Evolutionary conservation across 176 grass and related monocot genomes (phyloP).

Genomic region (Oryza glaberrima): DNA sequence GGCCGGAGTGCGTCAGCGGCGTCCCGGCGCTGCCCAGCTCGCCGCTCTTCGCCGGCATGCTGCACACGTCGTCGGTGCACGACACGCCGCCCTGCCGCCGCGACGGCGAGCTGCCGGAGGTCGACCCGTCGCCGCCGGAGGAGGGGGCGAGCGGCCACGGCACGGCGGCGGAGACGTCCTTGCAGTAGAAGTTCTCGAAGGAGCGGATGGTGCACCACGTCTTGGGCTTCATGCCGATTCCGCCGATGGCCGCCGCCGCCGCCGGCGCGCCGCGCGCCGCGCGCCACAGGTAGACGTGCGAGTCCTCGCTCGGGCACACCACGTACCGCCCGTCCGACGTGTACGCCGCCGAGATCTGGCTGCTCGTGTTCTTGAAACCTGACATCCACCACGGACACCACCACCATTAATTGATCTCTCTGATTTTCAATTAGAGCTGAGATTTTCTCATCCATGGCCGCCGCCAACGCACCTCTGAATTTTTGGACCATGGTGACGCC

Average conservation of each 20-base stretch:
- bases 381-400: background rate
- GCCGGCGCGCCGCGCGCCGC: constrained; percentile 34
- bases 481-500: constrained; percentile 84
- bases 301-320: constrained; percentile 88
- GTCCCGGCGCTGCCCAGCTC: constrained; percentile 14
- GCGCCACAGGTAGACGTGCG: constrained; percentile 72
- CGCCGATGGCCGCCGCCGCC: constrained; percentile 31
- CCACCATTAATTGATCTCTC: background rate
- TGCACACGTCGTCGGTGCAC: constrained; percentile 57
- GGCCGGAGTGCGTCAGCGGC: constrained; percentile 26
- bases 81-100: constrained; percentile 1
- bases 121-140: background rate
- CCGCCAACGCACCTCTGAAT: constrained; percentile 63
- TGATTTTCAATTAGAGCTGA: background rate
- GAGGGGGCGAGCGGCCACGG: constrained; percentile 45
- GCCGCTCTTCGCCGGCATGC: constrained; percentile 23
- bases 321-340: constrained; percentile 74
- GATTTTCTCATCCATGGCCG: background rate
- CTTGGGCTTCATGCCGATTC: constrained; percentile 63
- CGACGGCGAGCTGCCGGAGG: constrained; percentile 7
- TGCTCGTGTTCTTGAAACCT: constrained; percentile 98
- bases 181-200: constrained; percentile 94
- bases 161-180: constrained; percentile 88
- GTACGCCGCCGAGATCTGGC: constrained; percentile 88
- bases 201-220: constrained; percentile 72